phyloP scores from a whole-genome alignment of 1,139 yeast species.

The Yamadazyma sp. region DNA sequence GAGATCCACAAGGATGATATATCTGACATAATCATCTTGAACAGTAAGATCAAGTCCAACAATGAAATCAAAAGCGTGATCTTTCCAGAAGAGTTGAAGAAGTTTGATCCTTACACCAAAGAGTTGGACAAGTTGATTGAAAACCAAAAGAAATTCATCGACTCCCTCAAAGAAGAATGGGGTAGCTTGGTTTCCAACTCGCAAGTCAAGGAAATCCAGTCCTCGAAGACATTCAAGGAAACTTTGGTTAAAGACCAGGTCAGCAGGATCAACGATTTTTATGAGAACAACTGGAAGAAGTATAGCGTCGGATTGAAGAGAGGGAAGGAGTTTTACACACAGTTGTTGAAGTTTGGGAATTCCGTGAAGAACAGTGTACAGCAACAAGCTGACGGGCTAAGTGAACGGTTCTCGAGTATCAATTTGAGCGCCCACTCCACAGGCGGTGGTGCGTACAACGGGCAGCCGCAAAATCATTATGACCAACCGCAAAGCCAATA shows the following conservation, averaged over 20 bases:
- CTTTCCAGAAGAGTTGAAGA: constrained; percentile 73
- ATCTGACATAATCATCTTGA: constrained; percentile 70
- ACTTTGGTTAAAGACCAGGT: constrained; percentile 26
- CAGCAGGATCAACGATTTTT: constrained; percentile 45
- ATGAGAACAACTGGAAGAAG: constrained; percentile 55
- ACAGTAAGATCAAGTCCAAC: constrained; percentile 56
- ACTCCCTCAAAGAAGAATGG: constrained; percentile 60
- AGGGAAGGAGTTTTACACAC: constrained; percentile 64
- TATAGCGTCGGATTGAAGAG: constrained; percentile 59
- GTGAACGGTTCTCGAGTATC: constrained; percentile 10
- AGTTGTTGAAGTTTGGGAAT: constrained; percentile 47
- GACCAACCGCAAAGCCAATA: neutral
- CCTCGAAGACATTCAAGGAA: constrained; percentile 31
- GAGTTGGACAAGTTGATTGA: constrained; percentile 68
- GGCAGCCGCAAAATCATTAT: neutral
- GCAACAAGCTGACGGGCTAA: constrained; percentile 4
- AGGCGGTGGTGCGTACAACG: constrained; percentile 2
- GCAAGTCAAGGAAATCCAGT: constrained; percentile 38
- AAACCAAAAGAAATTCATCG: constrained; percentile 59
- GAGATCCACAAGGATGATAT: constrained; percentile 84
- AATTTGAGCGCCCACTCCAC: constrained; percentile 10
- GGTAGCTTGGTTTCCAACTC: constrained; percentile 50
- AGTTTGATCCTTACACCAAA: constrained; percentile 68
- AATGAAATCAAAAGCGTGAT: constrained; percentile 58
- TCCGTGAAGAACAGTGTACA: constrained; percentile 14